A percentile compares a stretch with the other conserved stretches of the same genome.
Conservation (phyloP, 352 stramenopile genomes). For the Thalassiosira exigua region DNA sequence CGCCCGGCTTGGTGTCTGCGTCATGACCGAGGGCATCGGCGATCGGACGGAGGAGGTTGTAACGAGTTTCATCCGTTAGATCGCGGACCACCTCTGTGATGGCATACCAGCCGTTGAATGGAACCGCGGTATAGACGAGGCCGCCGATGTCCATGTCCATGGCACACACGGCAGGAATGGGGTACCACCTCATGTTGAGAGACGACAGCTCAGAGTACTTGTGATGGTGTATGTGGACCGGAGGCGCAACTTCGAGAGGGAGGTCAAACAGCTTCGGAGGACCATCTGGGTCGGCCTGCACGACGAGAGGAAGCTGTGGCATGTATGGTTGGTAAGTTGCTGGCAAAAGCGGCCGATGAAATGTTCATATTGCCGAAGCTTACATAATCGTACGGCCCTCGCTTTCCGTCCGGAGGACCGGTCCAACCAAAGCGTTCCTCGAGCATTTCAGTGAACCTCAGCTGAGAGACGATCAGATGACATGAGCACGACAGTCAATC, state of each 20-base stretch:
- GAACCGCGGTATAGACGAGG: slow-evolving; percentile 43
- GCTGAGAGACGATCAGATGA: slow-evolving; percentile 1
- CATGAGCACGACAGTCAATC: not conserved
- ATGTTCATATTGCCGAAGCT: no score
- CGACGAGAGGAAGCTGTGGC: slow-evolving; percentile 35
- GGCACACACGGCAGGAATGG: slow-evolving; percentile 47
- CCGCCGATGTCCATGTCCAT: slow-evolving; percentile 44
- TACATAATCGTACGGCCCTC: slow-evolving; percentile 31
- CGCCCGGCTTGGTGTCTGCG: slow-evolving; percentile 36
- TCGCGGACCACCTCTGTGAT: slow-evolving; percentile 46
- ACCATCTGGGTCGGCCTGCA: slow-evolving; percentile 31
- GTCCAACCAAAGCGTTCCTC: slow-evolving; percentile 48
- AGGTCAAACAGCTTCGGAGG: slow-evolving; percentile 44
- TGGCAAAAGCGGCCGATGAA: no score
- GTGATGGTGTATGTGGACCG: slow-evolving; percentile 48
- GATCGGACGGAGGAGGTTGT: slow-evolving; percentile 47
- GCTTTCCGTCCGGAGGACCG: slow-evolving; percentile 39
- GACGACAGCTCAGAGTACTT: slow-evolving; percentile 31
- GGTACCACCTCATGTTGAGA: slow-evolving; percentile 44
- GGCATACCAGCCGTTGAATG: slow-evolving; percentile 64
- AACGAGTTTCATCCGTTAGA: slow-evolving; percentile 29
- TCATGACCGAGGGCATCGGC: slow-evolving; percentile 39
- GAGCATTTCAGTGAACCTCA: slow-evolving; percentile 59
- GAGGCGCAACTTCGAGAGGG: slow-evolving; percentile 32
- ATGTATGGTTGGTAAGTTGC: slow-evolving; percentile 1